phyloP scores from a whole-genome alignment of 2,329 filamentous ascomycete species.

The Colletotrichum spinosum region DNA sequence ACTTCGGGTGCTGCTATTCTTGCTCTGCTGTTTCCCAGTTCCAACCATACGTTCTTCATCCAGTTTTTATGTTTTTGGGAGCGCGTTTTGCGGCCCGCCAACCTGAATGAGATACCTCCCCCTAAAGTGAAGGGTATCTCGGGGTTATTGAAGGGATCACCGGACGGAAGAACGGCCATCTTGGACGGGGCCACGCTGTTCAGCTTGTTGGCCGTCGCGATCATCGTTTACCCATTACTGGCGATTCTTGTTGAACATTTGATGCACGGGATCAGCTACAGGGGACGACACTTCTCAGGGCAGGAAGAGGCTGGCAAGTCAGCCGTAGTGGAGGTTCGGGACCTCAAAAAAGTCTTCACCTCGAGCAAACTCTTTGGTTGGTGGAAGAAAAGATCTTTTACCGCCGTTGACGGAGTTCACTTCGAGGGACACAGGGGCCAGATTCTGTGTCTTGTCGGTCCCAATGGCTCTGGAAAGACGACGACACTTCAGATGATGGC shows the following conservation, averaged over 20 bases:
- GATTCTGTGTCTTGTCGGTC: slow-evolving; percentile 75
- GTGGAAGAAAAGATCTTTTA: slow-evolving; percentile 44
- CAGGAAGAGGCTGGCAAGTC: not conserved
- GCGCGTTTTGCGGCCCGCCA: not conserved
- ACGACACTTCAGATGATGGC: slow-evolving; percentile 77
- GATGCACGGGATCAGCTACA: not conserved
- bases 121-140: not conserved
- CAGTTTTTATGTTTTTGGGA: slow-evolving; percentile 42
- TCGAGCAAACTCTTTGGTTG: slow-evolving; percentile 37
- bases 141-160: too few species aligned
- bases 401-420: slow-evolving; percentile 71
- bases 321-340: slow-evolving; percentile 36
- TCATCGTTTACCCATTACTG: not conserved
- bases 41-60: slow-evolving; percentile 41
- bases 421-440: slow-evolving; percentile 69
- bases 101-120: not conserved
- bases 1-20: slow-evolving; percentile 11
- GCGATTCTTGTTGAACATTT: not conserved
- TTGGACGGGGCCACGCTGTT: not conserved
- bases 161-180: not conserved
- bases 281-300: not conserved
- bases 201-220: not conserved
- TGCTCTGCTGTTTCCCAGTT: slow-evolving; percentile 41
- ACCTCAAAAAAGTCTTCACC: slow-evolving; percentile 48
- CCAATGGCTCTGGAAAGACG: slow-evolving; percentile 78